Evolutionary conservation across 805 yeast species (phyloP).

Genomic region (Barnettozyma sucrosica): DNA sequence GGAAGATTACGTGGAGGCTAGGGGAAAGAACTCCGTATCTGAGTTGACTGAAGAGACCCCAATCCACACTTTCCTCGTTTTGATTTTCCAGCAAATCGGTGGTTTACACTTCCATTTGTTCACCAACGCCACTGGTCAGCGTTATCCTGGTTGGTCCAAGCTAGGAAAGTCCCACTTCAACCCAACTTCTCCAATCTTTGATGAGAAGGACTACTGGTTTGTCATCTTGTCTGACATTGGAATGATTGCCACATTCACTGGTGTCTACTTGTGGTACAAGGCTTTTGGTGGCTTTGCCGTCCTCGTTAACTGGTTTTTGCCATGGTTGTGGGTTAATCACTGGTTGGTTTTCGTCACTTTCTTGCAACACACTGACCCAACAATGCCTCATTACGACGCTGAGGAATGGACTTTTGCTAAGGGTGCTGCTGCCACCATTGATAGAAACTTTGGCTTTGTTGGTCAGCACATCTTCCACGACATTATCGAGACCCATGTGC

Average conservation of each 20-base stretch:
- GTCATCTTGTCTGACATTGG: slow-evolving; percentile 53
- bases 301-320: slow-evolving; percentile 50
- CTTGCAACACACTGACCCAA: slow-evolving; percentile 57
- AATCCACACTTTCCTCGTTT: slow-evolving; percentile 35
- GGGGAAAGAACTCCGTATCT: slow-evolving; percentile 31
- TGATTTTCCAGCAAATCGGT: slow-evolving; percentile 50
- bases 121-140: slow-evolving; percentile 55
- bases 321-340: slow-evolving; percentile 56
- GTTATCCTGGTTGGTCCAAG: slow-evolving; percentile 36
- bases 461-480: slow-evolving; percentile 78
- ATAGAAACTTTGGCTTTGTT: slow-evolving; percentile 53
- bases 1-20: slow-evolving; percentile 35
- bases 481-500: slow-evolving; percentile 85
- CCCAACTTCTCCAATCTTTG: slow-evolving; percentile 52
- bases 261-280: slow-evolving; percentile 48
- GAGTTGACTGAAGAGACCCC: slow-evolving; percentile 55
- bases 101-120: slow-evolving; percentile 47
- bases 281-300: slow-evolving; percentile 44
- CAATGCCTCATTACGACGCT: slow-evolving; percentile 53
- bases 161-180: slow-evolving; percentile 46
- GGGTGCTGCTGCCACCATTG: slow-evolving; percentile 64
- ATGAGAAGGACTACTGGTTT: slow-evolving; percentile 48
- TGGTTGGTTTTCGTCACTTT: slow-evolving; percentile 61
- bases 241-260: slow-evolving; percentile 37
- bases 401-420: slow-evolving; percentile 57